phyloP scores from a whole-genome alignment of 108 stramenopile genomes.

The Nitzschia putrida region DNA sequence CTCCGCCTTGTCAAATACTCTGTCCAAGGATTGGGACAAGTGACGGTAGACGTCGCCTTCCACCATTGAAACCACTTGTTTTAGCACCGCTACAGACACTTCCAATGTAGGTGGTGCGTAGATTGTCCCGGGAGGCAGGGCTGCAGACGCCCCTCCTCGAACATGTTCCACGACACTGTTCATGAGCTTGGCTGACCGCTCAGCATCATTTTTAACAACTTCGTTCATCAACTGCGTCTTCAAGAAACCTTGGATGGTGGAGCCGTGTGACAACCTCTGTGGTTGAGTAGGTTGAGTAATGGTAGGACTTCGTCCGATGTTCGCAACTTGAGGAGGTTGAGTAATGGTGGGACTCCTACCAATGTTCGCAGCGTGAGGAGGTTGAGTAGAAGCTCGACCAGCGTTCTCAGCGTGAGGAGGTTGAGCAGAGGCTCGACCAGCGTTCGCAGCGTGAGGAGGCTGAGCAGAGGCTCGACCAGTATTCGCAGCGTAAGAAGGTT shows the following conservation, averaged over 20 bases:
- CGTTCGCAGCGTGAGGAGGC: no score
- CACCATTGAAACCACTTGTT: background rate
- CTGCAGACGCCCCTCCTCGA: background rate
- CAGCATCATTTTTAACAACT: background rate
- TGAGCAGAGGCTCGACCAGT: no score
- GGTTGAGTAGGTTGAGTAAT: no score
- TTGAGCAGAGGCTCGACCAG: no score
- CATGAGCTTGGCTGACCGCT: background rate
- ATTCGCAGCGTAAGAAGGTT: no score
- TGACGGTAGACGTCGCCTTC: background rate
- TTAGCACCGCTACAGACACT: background rate
- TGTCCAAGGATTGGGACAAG: background rate
- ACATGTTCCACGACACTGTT: background rate
- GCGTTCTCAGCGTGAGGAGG: no score
- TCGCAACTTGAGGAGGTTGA: no score
- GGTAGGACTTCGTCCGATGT: no score
- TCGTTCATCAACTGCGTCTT: background rate
- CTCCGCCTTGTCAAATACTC: background rate
- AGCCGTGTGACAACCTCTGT: no score
- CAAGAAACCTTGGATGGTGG: background rate
- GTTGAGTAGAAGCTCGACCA: no score
- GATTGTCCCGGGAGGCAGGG: background rate
- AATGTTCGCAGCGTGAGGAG: no score
- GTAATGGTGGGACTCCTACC: no score
- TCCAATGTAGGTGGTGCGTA: background rate